Percentiles rank a stretch among this genome's conserved stretches.
These are phyloP conservation scores for Suillus lakei DNA, from an alignment of 768 basidiomycete genomes.

Conservation along the genomic window DNA sequence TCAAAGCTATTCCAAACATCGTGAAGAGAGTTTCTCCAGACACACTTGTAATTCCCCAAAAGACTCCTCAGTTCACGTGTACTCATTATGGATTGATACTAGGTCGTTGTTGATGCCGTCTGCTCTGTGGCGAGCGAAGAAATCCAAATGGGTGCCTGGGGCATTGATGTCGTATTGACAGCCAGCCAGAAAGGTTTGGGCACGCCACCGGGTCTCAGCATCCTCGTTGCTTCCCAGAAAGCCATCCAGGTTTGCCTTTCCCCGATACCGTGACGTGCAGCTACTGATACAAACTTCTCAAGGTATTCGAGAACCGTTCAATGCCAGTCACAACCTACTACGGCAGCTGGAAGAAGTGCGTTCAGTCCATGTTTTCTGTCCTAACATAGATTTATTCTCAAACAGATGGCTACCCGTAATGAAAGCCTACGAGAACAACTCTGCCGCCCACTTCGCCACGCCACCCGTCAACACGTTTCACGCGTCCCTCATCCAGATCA, in stretches of 20 bases:
- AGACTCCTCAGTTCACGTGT: background rate
- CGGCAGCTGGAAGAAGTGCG: conserved; percentile 85
- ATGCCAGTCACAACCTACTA: conserved; percentile 80
- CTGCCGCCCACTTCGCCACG: conserved; percentile 91
- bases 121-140: conserved; percentile 97
- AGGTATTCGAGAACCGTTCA: conserved; percentile 66
- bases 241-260: conserved; percentile 62
- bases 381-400: conserved; percentile 3
- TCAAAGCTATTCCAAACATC: conserved; percentile 72
- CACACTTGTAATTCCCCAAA: conserved; percentile 61
- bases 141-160: conserved; percentile 93
- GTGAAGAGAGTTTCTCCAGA: conserved; percentile 82
- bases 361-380: background rate
- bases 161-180: conserved; percentile 83
- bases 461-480: conserved; percentile 94
- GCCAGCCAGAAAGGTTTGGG: conserved; percentile 94
- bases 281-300: background rate
- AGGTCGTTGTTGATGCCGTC: conserved; percentile 90
- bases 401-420: conserved; percentile 90
- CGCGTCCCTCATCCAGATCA: conserved; percentile 78
- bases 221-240: conserved; percentile 79
- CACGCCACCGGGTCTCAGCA: conserved; percentile 89
- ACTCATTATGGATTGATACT: conserved; percentile 3
- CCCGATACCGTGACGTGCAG: background rate
- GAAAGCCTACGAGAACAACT: conserved; percentile 86